Evolutionary conservation across 768 basidiomycete genomes (phyloP).

Genomic region (Lyophyllum semitale): DNA sequence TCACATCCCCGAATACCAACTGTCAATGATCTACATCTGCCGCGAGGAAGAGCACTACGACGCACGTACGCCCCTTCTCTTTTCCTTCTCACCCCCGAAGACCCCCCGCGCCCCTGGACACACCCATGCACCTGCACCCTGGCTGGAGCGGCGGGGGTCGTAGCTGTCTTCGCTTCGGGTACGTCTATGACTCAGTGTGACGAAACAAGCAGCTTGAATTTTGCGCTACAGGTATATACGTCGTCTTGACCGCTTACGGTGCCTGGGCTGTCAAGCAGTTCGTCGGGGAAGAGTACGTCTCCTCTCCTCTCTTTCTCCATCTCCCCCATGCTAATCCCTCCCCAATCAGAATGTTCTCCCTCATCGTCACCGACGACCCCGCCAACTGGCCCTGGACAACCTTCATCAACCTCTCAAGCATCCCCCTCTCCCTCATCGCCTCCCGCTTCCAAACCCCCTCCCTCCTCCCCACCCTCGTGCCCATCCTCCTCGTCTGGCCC

Average conservation of each 20-base stretch:
- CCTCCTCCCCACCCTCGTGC: constrained; percentile 37
- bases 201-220: no score
- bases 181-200: no score
- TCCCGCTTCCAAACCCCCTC: constrained; percentile 51
- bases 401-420: constrained; percentile 71
- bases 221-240: constrained; percentile 39
- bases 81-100: constrained; percentile 26
- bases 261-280: constrained; percentile 71
- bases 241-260: constrained; percentile 66
- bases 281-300: constrained; percentile 63
- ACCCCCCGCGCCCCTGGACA: constrained; percentile 63
- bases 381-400: constrained; percentile 77
- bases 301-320: not conserved
- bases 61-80: constrained; percentile 31
- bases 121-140: constrained; percentile 84
- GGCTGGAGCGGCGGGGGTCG: constrained; percentile 48
- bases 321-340: not conserved
- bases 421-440: constrained; percentile 68
- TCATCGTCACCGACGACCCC: constrained; percentile 68
- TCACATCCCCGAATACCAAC: constrained; percentile 25
- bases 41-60: constrained; percentile 68
- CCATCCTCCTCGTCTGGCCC: constrained; percentile 51
- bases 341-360: constrained; percentile 57
- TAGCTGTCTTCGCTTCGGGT: constrained; percentile 66
- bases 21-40: constrained; percentile 60